phyloP scores from a whole-genome alignment of 2,329 filamentous ascomycete species.

The Pseudogymnoascus sp. region DNA sequence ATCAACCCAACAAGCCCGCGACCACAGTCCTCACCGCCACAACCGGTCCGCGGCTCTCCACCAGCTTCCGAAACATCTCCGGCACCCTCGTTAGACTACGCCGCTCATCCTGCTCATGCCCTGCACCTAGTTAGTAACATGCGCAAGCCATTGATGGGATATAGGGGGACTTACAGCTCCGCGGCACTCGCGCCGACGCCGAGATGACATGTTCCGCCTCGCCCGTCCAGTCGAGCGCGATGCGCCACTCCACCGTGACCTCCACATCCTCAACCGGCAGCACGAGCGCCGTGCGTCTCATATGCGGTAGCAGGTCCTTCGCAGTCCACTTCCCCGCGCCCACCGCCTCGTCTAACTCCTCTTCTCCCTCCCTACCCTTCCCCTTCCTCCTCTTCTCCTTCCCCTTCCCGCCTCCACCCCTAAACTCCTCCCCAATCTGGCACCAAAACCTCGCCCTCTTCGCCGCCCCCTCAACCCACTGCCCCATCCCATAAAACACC shows the following conservation, averaged over 20 bases:
- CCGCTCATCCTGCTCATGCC: conserved; percentile 50
- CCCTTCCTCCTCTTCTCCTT: conserved; percentile 24
- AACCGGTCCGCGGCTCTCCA: conserved; percentile 46
- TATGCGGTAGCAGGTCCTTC: conserved; percentile 42
- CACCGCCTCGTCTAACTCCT: conserved; percentile 14
- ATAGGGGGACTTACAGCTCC: conserved; percentile 47
- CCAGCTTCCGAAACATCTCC: conserved; percentile 49
- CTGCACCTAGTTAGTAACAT: conserved; percentile 30
- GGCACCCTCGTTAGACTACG: conserved; percentile 50
- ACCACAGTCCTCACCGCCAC: conserved; percentile 52
- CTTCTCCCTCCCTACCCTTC: conserved; percentile 12
- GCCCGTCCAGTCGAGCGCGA: conserved; percentile 64
- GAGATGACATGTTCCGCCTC: conserved; percentile 53
- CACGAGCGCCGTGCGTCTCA: conserved; percentile 41
- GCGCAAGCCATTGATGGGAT: neutral
- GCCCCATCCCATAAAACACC: conserved; percentile 57
- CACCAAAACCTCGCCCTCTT: conserved; percentile 40
- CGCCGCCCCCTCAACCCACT: conserved; percentile 55
- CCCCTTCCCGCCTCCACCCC: conserved; percentile 18
- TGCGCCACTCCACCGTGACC: conserved; percentile 49
- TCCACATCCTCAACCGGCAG: conserved; percentile 24
- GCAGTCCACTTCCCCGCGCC: conserved; percentile 26
- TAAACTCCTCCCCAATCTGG: neutral
- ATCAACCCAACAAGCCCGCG: conserved; percentile 39
- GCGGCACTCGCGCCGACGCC: conserved; percentile 47